These are phyloP conservation scores for Protomyces lactucae-debilis DNA, from an alignment of 1,139 yeast species.

Conservation along the genomic window DNA sequence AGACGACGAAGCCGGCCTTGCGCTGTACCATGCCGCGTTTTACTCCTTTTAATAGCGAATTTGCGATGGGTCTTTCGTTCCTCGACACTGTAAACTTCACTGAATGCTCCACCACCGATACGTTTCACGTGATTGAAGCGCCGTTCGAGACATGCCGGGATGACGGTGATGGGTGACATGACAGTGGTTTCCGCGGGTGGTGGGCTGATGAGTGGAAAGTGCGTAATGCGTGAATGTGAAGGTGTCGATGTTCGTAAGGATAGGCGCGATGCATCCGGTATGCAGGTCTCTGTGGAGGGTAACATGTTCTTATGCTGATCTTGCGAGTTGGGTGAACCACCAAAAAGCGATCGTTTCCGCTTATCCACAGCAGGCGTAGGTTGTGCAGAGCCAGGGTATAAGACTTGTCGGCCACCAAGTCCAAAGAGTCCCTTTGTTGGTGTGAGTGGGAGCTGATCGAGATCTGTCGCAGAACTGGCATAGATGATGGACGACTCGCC, in stretches of 20 bases:
- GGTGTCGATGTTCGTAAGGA: constrained; percentile 10
- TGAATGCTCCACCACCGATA: constrained; percentile 83
- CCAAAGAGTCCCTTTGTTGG: constrained; percentile 19
- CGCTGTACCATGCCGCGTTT: constrained; percentile 51
- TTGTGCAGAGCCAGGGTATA: neutral
- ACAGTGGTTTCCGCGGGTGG: neutral
- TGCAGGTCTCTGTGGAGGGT: neutral
- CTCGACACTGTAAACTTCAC: constrained; percentile 74
- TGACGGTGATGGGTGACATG: neutral
- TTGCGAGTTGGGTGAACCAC: neutral
- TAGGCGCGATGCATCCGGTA: neutral
- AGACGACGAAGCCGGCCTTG: constrained; percentile 49
- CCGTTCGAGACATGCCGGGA: constrained; percentile 39
- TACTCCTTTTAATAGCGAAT: constrained; percentile 83
- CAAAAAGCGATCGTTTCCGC: neutral
- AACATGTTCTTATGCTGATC: neutral
- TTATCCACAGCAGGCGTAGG: neutral
- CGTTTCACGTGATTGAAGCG: constrained; percentile 68
- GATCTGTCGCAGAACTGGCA: constrained; percentile 21
- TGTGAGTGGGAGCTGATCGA: constrained; percentile 14
- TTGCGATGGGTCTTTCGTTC: constrained; percentile 40
- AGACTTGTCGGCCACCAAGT: neutral
- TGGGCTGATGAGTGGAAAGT: neutral
- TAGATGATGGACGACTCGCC: constrained; percentile 21
- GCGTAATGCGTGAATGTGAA: neutral